These are phyloP conservation scores for Plantago coronopus DNA, from an alignment of 305 asterid genomes.

Conservation along the genomic window DNA sequence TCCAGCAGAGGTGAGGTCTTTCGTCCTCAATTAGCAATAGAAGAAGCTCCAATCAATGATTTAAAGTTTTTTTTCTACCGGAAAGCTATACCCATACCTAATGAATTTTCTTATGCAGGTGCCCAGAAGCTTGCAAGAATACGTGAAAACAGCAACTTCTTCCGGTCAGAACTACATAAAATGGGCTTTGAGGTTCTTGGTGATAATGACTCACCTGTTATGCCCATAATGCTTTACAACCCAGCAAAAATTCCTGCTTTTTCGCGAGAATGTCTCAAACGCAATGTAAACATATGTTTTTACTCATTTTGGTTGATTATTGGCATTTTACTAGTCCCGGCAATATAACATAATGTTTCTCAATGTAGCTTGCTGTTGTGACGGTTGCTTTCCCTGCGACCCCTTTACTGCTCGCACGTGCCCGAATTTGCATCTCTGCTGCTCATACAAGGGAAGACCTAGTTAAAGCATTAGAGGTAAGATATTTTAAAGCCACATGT, in stretches of 20 bases:
- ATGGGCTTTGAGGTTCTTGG: constrained; percentile 99
- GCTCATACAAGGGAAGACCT: constrained; percentile 92
- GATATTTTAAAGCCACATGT: no score
- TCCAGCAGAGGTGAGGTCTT: constrained; percentile 73
- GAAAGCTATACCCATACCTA: constrained; percentile 18
- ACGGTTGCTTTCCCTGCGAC: constrained; percentile 98
- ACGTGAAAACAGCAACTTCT: constrained; percentile 91
- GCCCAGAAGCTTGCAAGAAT: constrained; percentile 86
- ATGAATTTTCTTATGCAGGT: constrained; percentile 42
- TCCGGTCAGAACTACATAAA: constrained; percentile 86
- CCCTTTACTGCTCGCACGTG: constrained; percentile 91
- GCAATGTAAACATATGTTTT: constrained; percentile 39
- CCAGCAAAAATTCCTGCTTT: constrained; percentile 97
- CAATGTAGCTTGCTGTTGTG: constrained; percentile 82
- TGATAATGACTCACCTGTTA: constrained; percentile 95
- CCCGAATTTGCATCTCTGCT: constrained; percentile 95
- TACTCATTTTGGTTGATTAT: not conserved
- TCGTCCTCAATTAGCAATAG: constrained; percentile 23
- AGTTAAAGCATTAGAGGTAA: constrained; percentile 72
- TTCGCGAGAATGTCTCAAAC: constrained; percentile 91
- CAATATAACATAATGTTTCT: constrained; percentile 10
- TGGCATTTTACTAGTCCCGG: not conserved
- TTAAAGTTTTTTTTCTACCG: not conserved
- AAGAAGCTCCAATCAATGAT: not conserved
- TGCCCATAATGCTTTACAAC: constrained; percentile 97